Evolutionary conservation across 2,329 filamentous ascomycete genomes (phyloP), one percentile per base, ranked within the genome.

Genomic region (Colletotrichum gloeosporioides): DNA sequence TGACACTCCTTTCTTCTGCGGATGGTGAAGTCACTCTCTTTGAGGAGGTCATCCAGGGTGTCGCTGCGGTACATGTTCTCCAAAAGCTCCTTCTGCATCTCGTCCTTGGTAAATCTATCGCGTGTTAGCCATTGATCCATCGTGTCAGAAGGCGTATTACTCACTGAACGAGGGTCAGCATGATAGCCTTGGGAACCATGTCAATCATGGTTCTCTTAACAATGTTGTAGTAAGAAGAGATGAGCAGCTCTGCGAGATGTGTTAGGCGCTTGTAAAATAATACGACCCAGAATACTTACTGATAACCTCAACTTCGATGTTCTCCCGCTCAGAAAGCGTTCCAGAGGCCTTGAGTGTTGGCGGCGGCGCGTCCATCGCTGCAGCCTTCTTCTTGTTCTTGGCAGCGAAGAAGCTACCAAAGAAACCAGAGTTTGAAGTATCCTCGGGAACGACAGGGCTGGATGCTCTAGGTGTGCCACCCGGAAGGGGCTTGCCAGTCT

Each of bases 371-470:
- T 99, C 97, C 97, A 99, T 99, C 64, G 96, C 96, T n/a, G 97
- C 97, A 88, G 98, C 98, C 93, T 98, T 99, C 92, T 99, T 99
- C 93, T 99, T 99, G 89, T 99, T 99, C 92, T 99, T 99, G 83
- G 95, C 96, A 13, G 97, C 95, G 84, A 98, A 99, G 91, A 99
- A 99, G 82, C 95, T 98, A 80, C 97, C 97, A 81, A 99, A 99
- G 91, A 99, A 99, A 49, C 96, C 96, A 76, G 90, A 88, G 83
- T 95, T 95, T 70, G 85, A 85, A 77, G 85, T 86, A 61, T 88
- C 86, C 59, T 92, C 87, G 67, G 86, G 83, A 70, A 95, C 87
- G 53, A 93, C 94, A 9, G 95, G 97, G 83, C 93, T 98, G 71
- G 91, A 91, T 59, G 95, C 92, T 78, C 96, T 93, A 3, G 95